Evolutionary conservation across 306 rosid genomes (phyloP).

Genomic region (Rosa chinensis): DNA sequence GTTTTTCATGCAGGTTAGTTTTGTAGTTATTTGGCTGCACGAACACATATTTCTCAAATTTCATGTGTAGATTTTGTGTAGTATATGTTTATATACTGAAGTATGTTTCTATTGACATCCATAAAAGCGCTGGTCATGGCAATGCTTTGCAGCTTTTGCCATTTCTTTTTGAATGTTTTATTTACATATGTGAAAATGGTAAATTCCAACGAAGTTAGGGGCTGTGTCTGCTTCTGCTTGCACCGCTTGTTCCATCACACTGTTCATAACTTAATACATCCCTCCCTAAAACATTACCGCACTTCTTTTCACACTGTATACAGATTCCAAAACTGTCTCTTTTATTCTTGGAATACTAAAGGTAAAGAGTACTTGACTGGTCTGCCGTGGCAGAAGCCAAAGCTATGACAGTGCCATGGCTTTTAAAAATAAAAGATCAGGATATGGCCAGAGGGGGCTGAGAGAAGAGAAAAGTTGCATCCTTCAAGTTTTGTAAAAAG

Average conservation of each 20-base stretch:
- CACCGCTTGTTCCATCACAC: background rate
- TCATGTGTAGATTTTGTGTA: background rate
- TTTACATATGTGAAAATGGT: background rate
- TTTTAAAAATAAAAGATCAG: background rate
- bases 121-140: background rate
- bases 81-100: background rate
- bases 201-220: background rate
- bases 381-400: background rate
- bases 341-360: background rate
- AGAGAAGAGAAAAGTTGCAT: background rate
- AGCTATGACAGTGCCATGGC: background rate
- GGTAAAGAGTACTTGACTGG: background rate
- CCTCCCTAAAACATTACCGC: background rate
- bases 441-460: background rate
- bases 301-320: background rate
- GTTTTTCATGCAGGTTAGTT: slow-evolving; percentile 76
- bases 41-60: background rate
- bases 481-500: background rate
- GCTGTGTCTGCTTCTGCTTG: background rate
- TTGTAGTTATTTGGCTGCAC: background rate
- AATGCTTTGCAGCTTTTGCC: background rate
- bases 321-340: background rate
- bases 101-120: background rate
- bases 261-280: background rate
- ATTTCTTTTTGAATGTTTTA: background rate